Evolutionary conservation across 2,329 filamentous ascomycete genomes (phyloP).

Genomic region (Zarea fungicola): DNA sequence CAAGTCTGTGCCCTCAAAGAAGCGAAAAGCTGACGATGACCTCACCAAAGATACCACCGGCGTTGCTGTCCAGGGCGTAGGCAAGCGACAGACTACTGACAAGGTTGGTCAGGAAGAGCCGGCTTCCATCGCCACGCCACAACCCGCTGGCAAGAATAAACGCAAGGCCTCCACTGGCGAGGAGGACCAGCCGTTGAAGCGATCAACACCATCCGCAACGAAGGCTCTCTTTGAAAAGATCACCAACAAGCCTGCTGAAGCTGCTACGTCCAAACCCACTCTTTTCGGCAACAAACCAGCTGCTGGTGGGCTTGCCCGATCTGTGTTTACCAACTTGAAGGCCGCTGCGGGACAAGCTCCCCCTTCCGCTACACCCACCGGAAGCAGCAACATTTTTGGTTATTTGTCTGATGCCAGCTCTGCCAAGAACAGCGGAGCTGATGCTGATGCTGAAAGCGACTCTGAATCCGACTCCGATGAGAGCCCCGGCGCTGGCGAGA

Average conservation of each 20-base stretch:
- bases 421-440: constrained; percentile 47
- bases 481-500: constrained; percentile 38
- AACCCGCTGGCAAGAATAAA: constrained; percentile 42
- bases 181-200: constrained; percentile 45
- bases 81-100: constrained; percentile 46
- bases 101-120: constrained; percentile 33
- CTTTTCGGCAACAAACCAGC: constrained; percentile 31
- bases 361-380: constrained; percentile 16
- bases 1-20: constrained; percentile 36
- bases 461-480: constrained; percentile 39
- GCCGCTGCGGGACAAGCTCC: constrained; percentile 20
- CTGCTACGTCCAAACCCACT: constrained; percentile 27
- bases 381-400: constrained; percentile 50
- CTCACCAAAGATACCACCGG: constrained; percentile 33
- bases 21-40: constrained; percentile 55
- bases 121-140: constrained; percentile 21
- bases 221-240: constrained; percentile 54
- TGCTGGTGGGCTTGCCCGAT: constrained; percentile 35
- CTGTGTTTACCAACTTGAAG: constrained; percentile 39
- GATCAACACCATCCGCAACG: constrained; percentile 47
- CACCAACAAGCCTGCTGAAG: constrained; percentile 41
- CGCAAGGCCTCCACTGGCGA: constrained; percentile 46
- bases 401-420: constrained; percentile 54
- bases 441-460: constrained; percentile 43
- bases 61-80: constrained; percentile 31